Percentiles rank a stretch among this genome's conserved stretches.
Conservation (phyloP, 257 asterid genomes). For the Solanum pimpinellifolium region DNA sequence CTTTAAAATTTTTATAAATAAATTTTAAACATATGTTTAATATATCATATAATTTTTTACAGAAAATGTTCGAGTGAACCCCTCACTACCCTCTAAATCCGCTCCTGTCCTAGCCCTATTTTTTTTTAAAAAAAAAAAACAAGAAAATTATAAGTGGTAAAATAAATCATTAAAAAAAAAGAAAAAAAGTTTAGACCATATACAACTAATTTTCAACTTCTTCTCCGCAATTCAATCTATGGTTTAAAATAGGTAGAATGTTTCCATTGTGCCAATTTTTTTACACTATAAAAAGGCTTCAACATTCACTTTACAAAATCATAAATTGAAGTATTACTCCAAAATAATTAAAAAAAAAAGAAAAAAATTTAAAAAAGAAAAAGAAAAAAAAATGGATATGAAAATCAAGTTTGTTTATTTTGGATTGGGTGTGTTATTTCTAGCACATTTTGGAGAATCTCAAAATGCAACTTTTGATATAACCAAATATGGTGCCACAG, state of each 20-base stretch:
- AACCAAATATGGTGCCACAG: slow-evolving; percentile 1
- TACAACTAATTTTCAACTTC: neutral
- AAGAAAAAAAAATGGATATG: neutral
- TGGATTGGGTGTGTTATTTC: neutral
- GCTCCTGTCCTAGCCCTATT: neutral
- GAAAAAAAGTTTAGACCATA: neutral
- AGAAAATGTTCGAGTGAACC: neutral
- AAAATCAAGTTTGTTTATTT: neutral
- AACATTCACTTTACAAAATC: neutral
- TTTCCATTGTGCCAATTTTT: neutral
- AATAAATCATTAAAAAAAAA: neutral
- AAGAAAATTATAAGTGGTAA: neutral
- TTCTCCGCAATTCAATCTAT: neutral
- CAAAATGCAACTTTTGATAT: neutral
- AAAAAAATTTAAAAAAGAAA: too few species aligned
- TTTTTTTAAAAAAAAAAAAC: too few species aligned
- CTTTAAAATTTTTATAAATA: too few species aligned
- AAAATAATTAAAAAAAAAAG: neutral
- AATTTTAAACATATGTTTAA: too few species aligned
- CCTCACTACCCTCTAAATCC: neutral
- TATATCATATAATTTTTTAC: too few species aligned
- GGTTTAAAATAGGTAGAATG: neutral
- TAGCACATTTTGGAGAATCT: neutral
- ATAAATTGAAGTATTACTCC: neutral
- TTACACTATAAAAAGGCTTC: neutral